Conservation (phyloP, 768 basidiomycete genomes). For the Boletus vinaceobasis region DNA sequence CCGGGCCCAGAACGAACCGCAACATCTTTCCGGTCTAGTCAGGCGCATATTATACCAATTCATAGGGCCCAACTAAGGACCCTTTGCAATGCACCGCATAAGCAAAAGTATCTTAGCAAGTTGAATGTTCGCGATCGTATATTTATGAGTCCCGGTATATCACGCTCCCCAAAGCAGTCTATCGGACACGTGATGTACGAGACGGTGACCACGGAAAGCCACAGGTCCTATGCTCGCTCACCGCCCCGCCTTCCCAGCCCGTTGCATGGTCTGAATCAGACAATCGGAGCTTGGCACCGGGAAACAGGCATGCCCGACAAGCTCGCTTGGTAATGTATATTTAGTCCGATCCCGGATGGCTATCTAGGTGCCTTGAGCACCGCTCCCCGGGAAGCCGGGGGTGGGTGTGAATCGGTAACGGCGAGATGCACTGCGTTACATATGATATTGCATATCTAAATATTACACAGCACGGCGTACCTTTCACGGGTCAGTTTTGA, state of each 20-base stretch:
- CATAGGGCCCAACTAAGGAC: conserved; percentile 71
- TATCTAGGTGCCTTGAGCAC: not conserved
- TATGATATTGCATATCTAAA: not conserved
- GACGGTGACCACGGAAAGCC: not conserved
- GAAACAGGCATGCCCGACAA: not conserved
- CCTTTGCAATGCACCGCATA: not conserved
- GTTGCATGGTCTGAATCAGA: not conserved
- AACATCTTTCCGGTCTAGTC: conserved; percentile 79
- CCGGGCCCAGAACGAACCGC: conserved; percentile 55
- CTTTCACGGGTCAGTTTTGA: not conserved
- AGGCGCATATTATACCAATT: conserved; percentile 83
- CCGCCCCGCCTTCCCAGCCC: not conserved
- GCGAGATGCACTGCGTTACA: not conserved
- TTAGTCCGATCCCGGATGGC: no score
- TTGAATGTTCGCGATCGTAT: not conserved
- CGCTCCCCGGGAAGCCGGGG: not conserved
- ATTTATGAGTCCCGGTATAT: not conserved
- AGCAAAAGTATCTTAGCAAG: not conserved
- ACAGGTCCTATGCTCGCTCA: not conserved
- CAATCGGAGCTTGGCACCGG: no score
- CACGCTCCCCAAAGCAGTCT: not conserved
- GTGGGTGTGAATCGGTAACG: not conserved
- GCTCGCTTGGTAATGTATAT: no score
- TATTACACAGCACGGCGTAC: not conserved
- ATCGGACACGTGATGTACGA: not conserved